A percentile compares a stretch with the other conserved stretches of the same genome.
phyloP scores from a whole-genome alignment of 1,139 yeast genomes.

The Zygosaccharomyces sapae region DNA sequence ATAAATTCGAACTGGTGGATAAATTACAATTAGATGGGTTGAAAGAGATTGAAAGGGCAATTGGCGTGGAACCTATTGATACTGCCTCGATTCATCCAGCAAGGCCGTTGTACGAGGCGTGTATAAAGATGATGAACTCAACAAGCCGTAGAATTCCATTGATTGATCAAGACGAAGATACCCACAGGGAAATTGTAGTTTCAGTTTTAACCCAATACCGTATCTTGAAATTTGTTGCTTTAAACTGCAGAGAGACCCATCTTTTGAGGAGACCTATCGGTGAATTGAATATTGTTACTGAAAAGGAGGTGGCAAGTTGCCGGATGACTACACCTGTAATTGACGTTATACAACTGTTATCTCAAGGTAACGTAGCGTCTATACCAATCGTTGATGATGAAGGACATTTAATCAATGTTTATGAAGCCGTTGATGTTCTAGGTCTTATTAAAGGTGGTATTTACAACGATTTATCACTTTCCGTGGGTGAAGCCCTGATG shows the following conservation, averaged over 20 bases:
- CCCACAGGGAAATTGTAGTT: slow-evolving; percentile 90
- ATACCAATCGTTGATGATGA: slow-evolving; percentile 86
- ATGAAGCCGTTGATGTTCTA: slow-evolving; percentile 93
- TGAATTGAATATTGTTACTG: slow-evolving; percentile 62
- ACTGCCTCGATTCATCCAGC: slow-evolving; percentile 90
- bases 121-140: slow-evolving; percentile 84
- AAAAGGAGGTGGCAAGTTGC: slow-evolving; percentile 65
- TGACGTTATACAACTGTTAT: slow-evolving; percentile 81
- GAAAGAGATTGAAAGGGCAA: slow-evolving; percentile 77
- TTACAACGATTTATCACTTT: slow-evolving; percentile 81
- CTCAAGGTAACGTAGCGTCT: slow-evolving; percentile 78
- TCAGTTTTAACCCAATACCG: slow-evolving; percentile 95
- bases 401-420: slow-evolving; percentile 76
- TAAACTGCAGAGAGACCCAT: slow-evolving; percentile 92
- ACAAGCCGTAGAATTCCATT: slow-evolving; percentile 92
- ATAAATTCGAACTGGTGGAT: slow-evolving; percentile 84
- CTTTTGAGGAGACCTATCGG: slow-evolving; percentile 73
- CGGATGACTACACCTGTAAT: slow-evolving; percentile 90
- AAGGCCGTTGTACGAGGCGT: slow-evolving; percentile 86
- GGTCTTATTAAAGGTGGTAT: slow-evolving; percentile 92
- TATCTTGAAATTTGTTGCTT: slow-evolving; percentile 88
- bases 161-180: slow-evolving; percentile 89
- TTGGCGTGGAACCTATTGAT: slow-evolving; percentile 85
- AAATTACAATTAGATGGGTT: slow-evolving; percentile 80
- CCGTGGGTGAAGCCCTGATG: slow-evolving; percentile 95